Evolutionary conservation across 2,329 filamentous ascomycete genomes (phyloP).

Genomic region (Apiospora arundinis): DNA sequence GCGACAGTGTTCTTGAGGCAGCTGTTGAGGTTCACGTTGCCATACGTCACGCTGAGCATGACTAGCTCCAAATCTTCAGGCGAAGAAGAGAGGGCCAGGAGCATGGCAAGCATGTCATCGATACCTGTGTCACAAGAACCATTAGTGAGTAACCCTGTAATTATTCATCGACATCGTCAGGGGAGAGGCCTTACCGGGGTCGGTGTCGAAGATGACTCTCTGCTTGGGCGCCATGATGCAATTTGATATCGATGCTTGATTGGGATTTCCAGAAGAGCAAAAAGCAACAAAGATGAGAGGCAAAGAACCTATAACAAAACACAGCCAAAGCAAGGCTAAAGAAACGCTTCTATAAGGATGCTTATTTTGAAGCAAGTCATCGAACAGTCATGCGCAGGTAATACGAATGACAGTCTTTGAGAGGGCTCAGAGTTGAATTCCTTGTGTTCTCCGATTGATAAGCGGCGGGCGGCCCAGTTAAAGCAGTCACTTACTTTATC

Average conservation of each 20-base stretch:
- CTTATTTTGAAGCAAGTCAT: neutral
- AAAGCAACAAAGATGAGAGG: slow-evolving; percentile 20
- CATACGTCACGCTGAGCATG: slow-evolving; percentile 89
- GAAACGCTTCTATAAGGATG: neutral
- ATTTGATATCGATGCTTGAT: neutral
- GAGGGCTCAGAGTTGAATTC: neutral
- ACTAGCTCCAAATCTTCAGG: slow-evolving; percentile 85
- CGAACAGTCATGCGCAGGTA: neutral
- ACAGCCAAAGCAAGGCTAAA: neutral
- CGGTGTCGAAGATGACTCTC: slow-evolving; percentile 94
- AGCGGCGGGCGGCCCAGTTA: slow-evolving; percentile 2
- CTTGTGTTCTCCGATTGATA: neutral
- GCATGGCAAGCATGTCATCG: slow-evolving; percentile 88
- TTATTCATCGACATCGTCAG: neutral
- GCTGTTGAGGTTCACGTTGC: slow-evolving; percentile 87
- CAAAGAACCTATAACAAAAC: neutral
- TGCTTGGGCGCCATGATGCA: slow-evolving; percentile 67
- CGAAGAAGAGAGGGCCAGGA: slow-evolving; percentile 82
- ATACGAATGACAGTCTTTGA: neutral
- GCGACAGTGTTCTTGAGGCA: slow-evolving; percentile 89
- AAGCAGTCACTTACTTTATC: neutral
- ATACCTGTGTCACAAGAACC: slow-evolving; percentile 67
- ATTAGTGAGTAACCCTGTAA: slow-evolving; percentile 25
- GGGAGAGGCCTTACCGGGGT: slow-evolving; percentile 69
- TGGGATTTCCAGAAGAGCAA: slow-evolving; percentile 27